phyloP scores from a whole-genome alignment of 768 basidiomycete genomes.

The Suillus cothurnatus region DNA sequence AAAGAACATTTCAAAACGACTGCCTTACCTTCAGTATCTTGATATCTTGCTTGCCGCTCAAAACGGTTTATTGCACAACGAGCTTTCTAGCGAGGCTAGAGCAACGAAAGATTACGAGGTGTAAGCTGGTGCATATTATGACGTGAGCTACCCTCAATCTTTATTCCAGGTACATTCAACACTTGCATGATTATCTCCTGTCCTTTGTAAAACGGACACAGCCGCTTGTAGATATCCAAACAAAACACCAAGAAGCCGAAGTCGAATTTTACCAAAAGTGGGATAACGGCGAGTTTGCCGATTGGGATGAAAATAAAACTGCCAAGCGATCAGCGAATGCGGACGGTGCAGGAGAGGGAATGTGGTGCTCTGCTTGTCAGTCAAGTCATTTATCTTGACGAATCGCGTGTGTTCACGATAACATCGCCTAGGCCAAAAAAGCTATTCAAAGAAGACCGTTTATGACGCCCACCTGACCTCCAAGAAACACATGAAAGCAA shows the following conservation, averaged over 20 bases:
- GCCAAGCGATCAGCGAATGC: conserved; percentile 39
- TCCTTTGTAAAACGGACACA: conserved; percentile 85
- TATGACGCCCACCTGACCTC: conserved; percentile 95
- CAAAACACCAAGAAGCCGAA: conserved; percentile 63
- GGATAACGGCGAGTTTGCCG: conserved; percentile 73
- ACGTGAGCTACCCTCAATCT: conserved; percentile 12
- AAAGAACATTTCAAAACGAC: conserved; percentile 77
- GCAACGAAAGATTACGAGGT: conserved; percentile 76
- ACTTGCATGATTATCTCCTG: conserved; percentile 79
- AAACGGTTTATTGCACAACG: conserved; percentile 60
- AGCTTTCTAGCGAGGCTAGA: conserved; percentile 69
- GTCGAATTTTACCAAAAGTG: conserved; percentile 78
- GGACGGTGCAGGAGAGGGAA: conserved; percentile 60
- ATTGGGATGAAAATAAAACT: conserved; percentile 62
- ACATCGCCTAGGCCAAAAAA: conserved; percentile 74
- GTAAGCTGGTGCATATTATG: conserved; percentile 45
- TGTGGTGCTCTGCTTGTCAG: conserved; percentile 96
- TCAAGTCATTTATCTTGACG: conserved; percentile 19
- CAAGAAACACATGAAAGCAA: conserved; percentile 93
- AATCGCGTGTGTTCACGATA: conserved; percentile 10
- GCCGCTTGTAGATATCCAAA: conserved; percentile 78
- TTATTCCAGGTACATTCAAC: conserved; percentile 72
- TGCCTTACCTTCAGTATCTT: conserved; percentile 92
- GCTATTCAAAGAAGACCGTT: conserved; percentile 96
- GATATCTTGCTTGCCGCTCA: conserved; percentile 77